These are phyloP conservation scores for Hansenula lynferdii DNA, from an alignment of 1,139 yeast genomes.

Conservation along the genomic window DNA sequence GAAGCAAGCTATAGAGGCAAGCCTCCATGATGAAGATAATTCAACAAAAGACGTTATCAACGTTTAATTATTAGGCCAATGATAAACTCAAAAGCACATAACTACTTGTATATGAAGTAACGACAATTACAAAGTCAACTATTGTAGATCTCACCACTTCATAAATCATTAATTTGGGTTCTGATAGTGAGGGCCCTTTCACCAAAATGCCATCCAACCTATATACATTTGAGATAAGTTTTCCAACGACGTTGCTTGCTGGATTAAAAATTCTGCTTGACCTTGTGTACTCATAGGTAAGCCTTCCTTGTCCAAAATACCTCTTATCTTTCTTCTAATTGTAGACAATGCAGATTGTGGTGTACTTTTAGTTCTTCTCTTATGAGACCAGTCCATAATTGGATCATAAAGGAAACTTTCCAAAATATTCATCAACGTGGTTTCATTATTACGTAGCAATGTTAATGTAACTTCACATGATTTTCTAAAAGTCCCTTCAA, in stretches of 20 bases:
- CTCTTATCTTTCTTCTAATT: constrained; percentile 78
- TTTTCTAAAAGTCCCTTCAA: constrained; percentile 84
- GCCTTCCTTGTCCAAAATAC: constrained; percentile 78
- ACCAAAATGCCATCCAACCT: constrained; percentile 89
- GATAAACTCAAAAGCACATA: no score
- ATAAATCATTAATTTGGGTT: no score
- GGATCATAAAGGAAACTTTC: constrained; percentile 95
- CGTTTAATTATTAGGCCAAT: no score
- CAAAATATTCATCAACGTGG: constrained; percentile 83
- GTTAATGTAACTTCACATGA: constrained; percentile 82
- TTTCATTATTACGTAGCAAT: constrained; percentile 73
- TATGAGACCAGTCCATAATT: constrained; percentile 61
- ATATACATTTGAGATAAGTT: constrained; percentile 83
- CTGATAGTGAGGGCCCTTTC: no score
- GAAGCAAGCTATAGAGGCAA: background rate
- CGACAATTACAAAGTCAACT: no score
- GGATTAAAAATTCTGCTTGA: constrained; percentile 85
- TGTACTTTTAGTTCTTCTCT: constrained; percentile 27
- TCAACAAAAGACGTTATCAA: background rate
- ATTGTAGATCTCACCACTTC: no score
- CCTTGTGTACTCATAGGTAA: constrained; percentile 88
- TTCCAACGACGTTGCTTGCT: constrained; percentile 72
- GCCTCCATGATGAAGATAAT: background rate
- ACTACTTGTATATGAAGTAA: background rate
- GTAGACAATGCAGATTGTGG: constrained; percentile 71